Percentiles rank a stretch among this genome's conserved stretches.
phyloP scores from a whole-genome alignment of 257 asterid species.

The Perilla frutescens region DNA sequence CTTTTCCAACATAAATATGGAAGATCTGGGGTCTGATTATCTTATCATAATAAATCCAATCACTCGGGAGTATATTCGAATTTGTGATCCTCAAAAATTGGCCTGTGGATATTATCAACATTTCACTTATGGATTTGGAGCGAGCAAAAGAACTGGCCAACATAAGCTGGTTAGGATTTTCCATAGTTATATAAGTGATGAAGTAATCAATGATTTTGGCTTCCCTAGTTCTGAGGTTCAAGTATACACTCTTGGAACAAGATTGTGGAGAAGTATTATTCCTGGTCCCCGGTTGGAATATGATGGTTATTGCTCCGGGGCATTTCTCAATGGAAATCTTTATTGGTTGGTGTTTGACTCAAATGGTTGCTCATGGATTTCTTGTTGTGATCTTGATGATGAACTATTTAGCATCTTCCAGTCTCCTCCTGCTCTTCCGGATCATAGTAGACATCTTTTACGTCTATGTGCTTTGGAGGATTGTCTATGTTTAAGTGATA shows the following conservation, averaged over 20 bases:
- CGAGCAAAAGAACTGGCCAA: neutral
- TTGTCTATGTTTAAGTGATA: conserved; percentile 39
- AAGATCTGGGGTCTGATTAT: neutral
- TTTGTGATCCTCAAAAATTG: conserved; percentile 10
- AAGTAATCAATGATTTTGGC: neutral
- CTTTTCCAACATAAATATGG: neutral
- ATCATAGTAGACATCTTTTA: too few relatives aligned
- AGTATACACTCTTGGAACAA: conserved; percentile 4
- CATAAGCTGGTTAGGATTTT: conserved; percentile 4
- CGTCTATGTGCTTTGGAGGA: conserved; percentile 26
- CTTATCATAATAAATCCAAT: conserved; percentile 47
- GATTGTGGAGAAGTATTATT: neutral
- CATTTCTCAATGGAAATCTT: neutral
- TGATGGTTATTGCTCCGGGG: neutral
- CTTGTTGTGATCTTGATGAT: conserved; percentile 45
- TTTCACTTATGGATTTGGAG: neutral
- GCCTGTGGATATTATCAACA: neutral
- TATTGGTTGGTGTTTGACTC: neutral
- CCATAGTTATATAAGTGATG: neutral
- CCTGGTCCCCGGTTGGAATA: neutral
- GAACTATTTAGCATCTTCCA: conserved; percentile 37
- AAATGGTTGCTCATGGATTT: neutral
- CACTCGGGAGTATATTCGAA: conserved; percentile 36
- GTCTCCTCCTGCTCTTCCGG: neutral
- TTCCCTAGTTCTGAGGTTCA: neutral